Conservation (phyloP, 2,329 filamentous ascomycete genomes). For the Pleoardoris graminearum region DNA sequence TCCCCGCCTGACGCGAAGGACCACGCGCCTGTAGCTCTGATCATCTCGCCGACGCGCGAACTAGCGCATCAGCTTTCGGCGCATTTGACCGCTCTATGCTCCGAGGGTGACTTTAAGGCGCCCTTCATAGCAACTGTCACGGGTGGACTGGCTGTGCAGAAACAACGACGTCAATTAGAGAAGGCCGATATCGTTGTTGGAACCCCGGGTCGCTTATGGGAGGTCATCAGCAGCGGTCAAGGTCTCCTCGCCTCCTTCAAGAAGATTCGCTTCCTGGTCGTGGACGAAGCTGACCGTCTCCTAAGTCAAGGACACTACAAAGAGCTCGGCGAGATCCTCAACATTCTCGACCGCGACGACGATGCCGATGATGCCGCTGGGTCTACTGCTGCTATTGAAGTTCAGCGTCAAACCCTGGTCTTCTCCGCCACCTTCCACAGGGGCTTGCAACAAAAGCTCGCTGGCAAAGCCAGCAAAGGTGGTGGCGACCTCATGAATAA, state of each 20-base stretch:
- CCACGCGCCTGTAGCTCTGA: constrained; percentile 62
- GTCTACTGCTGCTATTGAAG: constrained; percentile 17
- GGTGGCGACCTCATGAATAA: constrained; percentile 67
- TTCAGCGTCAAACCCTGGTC: constrained; percentile 80
- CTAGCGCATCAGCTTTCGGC: constrained; percentile 87
- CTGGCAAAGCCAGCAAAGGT: constrained; percentile 66
- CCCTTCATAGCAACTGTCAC: constrained; percentile 80
- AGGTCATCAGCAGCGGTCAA: constrained; percentile 78
- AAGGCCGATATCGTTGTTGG: constrained; percentile 91
- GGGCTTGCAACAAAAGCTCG: constrained; percentile 85
- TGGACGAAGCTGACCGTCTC: constrained; percentile 92
- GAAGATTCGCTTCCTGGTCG: constrained; percentile 76
- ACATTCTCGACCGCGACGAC: constrained; percentile 70
- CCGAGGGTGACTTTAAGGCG: constrained; percentile 63
- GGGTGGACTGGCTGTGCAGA: constrained; percentile 89
- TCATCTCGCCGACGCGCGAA: constrained; percentile 90
- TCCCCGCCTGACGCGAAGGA: constrained; percentile 40
- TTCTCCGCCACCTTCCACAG: constrained; percentile 98
- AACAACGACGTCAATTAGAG: constrained; percentile 83
- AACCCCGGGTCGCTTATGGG: constrained; percentile 92
- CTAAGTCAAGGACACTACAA: constrained; percentile 94
- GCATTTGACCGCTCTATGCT: constrained; percentile 77
- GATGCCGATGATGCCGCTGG: constrained; percentile 51
- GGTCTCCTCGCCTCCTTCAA: constrained; percentile 72
- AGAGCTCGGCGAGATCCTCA: constrained; percentile 86